These are phyloP conservation scores for Triticum monococcum DNA, from an alignment of 176 grass and related monocot species.

Conservation along the genomic window DNA sequence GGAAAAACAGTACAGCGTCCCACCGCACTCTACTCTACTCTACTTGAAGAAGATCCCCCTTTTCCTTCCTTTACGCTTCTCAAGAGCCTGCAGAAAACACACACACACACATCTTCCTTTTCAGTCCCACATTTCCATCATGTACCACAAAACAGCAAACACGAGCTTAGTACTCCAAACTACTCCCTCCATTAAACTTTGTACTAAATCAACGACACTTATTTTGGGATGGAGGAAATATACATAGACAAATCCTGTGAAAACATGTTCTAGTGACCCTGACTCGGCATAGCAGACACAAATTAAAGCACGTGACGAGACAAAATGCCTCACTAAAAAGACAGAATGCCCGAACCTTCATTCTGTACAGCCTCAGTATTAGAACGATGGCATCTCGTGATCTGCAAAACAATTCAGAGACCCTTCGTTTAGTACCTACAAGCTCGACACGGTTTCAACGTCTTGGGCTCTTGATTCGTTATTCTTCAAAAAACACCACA, in stretches of 20 bases:
- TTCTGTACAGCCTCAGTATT: slow-evolving; percentile 71
- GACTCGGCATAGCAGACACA: neutral
- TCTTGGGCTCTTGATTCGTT: neutral
- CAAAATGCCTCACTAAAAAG: neutral
- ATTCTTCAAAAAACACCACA: neutral
- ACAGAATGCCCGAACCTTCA: slow-evolving; percentile 46
- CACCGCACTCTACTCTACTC: too few relatives aligned
- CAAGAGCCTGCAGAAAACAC: slow-evolving; percentile 63
- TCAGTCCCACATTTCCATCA: neutral
- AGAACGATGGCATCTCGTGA: slow-evolving; percentile 81
- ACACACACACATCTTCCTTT: neutral
- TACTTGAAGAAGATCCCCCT: slow-evolving; percentile 10
- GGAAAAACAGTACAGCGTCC: too few relatives aligned
- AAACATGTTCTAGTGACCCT: neutral
- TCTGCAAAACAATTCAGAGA: slow-evolving; percentile 42
- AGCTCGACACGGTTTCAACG: neutral
- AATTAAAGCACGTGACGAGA: neutral
- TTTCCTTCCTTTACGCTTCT: slow-evolving; percentile 72
- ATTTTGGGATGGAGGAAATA: neutral
- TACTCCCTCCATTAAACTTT: neutral
- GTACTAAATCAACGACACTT: too few relatives aligned
- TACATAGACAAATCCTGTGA: neutral
- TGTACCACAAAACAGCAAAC: neutral
- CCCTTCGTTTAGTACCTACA: neutral
- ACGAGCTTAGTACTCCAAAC: neutral